A percentile compares a stretch with the other conserved stretches of the same genome.
Evolutionary conservation across 352 stramenopile species (phyloP).

Genomic region (Pythium periplocum): DNA sequence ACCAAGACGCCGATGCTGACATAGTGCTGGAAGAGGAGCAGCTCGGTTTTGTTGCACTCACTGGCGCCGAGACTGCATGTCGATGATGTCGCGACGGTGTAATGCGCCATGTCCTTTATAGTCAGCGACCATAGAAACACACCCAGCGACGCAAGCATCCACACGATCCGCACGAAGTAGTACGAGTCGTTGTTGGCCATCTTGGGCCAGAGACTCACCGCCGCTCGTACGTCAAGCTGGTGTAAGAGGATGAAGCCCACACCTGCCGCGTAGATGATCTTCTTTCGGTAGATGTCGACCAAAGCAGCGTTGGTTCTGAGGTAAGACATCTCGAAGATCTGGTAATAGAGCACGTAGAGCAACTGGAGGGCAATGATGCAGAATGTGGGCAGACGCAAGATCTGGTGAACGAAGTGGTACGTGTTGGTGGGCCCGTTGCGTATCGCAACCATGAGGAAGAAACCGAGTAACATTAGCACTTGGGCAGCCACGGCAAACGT

Average conservation of each 20-base stretch:
- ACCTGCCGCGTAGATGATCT: conserved; percentile 28
- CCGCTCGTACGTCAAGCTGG: conserved; percentile 28
- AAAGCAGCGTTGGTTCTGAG: conserved; percentile 14
- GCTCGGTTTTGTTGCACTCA: conserved; percentile 20
- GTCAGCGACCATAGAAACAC: conserved; percentile 28
- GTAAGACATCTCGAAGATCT: conserved; percentile 33
- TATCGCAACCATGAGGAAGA: conserved; percentile 21
- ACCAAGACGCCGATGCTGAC: conserved; percentile 22
- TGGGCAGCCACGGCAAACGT: conserved; percentile 33
- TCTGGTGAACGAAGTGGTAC: conserved; percentile 28
- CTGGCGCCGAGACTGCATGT: conserved; percentile 17
- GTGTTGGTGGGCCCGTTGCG: conserved; percentile 21
- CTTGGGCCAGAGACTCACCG: conserved; percentile 29
- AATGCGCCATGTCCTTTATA: conserved; percentile 11
- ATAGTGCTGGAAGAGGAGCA: conserved; percentile 25
- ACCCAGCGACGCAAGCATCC: conserved; percentile 25
- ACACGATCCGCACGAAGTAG: conserved; percentile 25
- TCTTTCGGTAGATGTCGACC: conserved; percentile 22
- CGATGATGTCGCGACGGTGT: conserved; percentile 17
- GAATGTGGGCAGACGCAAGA: conserved; percentile 28
- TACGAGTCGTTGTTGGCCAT: conserved; percentile 41
- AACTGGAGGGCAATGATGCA: conserved; percentile 31
- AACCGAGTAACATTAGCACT: conserved; percentile 22
- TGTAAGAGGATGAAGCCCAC: conserved; percentile 31
- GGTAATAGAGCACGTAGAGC: conserved; percentile 36